Evolutionary conservation across 2,329 filamentous ascomycete genomes (phyloP).

Genomic region (Byssoonygena ceratinophila): DNA sequence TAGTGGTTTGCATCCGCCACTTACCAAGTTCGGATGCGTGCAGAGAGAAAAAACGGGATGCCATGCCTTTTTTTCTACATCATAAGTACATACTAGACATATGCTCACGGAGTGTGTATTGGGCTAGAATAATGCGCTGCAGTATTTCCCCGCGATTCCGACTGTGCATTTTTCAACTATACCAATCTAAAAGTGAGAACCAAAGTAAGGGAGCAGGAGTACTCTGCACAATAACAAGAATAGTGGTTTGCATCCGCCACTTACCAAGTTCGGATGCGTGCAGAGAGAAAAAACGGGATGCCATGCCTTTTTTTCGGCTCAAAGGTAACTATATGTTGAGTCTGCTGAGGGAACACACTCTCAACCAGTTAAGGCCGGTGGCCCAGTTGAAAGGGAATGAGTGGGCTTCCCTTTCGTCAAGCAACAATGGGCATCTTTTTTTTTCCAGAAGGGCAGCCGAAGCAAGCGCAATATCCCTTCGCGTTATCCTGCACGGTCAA

Average conservation of each 20-base stretch:
- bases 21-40: background rate
- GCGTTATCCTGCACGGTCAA: background rate
- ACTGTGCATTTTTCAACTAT: too few relatives aligned
- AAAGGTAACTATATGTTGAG: background rate
- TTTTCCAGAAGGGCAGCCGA: background rate
- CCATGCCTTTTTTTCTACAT: too few relatives aligned
- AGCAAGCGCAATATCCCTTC: background rate
- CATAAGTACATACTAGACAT: too few relatives aligned
- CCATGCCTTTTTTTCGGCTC: conserved; percentile 1
- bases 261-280: background rate
- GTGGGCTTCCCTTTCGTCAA: background rate
- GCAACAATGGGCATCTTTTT: too few relatives aligned
- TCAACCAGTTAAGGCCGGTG: background rate
- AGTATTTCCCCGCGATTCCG: too few relatives aligned
- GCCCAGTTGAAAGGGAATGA: too few relatives aligned
- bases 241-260: background rate
- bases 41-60: background rate
- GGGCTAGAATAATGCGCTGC: too few relatives aligned
- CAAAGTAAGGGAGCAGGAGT: background rate
- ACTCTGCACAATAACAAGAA: background rate
- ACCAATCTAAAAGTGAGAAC: too few relatives aligned
- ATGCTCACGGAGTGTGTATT: too few relatives aligned
- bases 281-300: background rate
- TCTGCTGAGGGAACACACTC: background rate
- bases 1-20: background rate